phyloP scores from a whole-genome alignment of 176 grass and related monocot species.

The Bolboschoenus planiculmis region DNA sequence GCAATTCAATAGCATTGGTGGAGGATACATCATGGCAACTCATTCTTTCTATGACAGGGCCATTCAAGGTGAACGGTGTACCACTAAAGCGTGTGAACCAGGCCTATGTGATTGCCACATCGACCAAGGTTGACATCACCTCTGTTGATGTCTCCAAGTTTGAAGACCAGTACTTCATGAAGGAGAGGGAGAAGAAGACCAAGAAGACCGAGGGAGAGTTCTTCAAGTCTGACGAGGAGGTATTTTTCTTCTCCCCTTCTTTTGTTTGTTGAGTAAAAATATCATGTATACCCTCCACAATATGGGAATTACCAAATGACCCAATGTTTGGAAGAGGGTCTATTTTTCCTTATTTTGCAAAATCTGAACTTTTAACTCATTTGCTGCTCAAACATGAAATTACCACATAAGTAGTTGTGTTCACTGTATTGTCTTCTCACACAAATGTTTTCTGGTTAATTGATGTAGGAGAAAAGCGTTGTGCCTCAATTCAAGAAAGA shows the following conservation, averaged over 20 bases:
- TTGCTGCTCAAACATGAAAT: not conserved
- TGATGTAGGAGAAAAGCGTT: slow-evolving; percentile 37
- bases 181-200: slow-evolving; percentile 58
- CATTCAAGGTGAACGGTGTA: slow-evolving; percentile 90
- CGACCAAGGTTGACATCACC: slow-evolving; percentile 79
- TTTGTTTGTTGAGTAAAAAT: not conserved
- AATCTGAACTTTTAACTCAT: not conserved
- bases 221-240: slow-evolving; percentile 73
- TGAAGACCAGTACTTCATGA: slow-evolving; percentile 78
- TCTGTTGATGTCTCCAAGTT: slow-evolving; percentile 53
- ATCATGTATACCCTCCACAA: not conserved
- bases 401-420: not conserved
- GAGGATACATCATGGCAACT: not conserved
- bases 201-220: slow-evolving; percentile 82
- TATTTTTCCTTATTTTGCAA: not conserved
- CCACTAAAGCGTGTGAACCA: slow-evolving; percentile 81
- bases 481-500: slow-evolving; percentile 75
- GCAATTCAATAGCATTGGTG: not conserved
- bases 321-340: not conserved
- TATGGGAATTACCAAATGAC: not conserved
- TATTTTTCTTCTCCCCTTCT: not conserved
- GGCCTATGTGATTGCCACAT: slow-evolving; percentile 66
- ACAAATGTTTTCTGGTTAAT: slow-evolving; percentile 28
- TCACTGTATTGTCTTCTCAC: not conserved
- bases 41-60: slow-evolving; percentile 36